phyloP scores from a whole-genome alignment of 2,329 filamentous ascomycete genomes.

The Claviceps citrina region DNA sequence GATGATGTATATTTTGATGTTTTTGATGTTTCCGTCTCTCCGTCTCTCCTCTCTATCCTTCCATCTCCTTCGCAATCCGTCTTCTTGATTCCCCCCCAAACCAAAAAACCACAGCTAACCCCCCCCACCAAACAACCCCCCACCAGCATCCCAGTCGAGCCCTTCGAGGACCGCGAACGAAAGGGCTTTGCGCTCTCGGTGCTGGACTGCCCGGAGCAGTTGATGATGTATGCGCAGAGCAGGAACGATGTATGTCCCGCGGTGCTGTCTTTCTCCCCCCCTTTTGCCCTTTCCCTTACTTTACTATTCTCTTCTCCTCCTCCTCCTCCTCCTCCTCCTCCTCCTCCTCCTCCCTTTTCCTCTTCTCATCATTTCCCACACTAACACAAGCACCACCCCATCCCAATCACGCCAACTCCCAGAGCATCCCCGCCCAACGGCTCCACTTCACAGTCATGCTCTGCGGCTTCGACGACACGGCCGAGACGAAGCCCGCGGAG shows the following conservation, averaged over 20 bases:
- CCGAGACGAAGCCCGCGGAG: too few species aligned
- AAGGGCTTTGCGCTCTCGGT: conserved; percentile 36
- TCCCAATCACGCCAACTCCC: too few species aligned
- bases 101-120: background rate
- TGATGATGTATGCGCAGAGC: conserved; percentile 44
- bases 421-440: conserved; percentile 42
- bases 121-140: background rate
- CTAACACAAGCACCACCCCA: too few species aligned
- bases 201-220: conserved; percentile 39
- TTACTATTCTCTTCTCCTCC: background rate
- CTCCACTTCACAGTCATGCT: conserved; percentile 41
- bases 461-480: conserved; percentile 32
- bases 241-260: conserved; percentile 39
- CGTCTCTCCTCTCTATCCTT: too few species aligned
- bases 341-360: background rate
- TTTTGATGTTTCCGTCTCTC: background rate
- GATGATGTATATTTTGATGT: too few species aligned
- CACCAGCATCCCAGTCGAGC: conserved; percentile 17
- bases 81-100: too few species aligned
- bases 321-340: background rate
- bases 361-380: background rate
- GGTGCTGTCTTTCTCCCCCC: too few species aligned
- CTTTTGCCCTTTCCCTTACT: background rate
- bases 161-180: conserved; percentile 27
- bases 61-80: too few species aligned